Conservation (phyloP, 2,329 filamentous ascomycete genomes). For the Talaromyces sp. region DNA sequence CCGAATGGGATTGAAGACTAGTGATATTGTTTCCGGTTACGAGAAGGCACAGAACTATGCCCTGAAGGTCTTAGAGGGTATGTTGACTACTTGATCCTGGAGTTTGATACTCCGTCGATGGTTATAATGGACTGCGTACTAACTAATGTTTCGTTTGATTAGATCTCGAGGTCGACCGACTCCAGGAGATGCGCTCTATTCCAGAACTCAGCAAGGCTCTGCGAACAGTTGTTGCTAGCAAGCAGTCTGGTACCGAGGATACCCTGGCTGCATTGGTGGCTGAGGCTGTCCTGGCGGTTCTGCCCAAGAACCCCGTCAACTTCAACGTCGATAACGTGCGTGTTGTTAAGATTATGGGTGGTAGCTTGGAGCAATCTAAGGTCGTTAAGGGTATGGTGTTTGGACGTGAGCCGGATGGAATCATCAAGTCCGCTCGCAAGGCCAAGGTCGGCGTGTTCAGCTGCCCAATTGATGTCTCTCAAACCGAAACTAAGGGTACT, state of each 20-base stretch:
- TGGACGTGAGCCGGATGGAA: constrained; percentile 88
- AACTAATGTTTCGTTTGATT: constrained; percentile 14
- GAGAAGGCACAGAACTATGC: constrained; percentile 92
- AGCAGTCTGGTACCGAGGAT: constrained; percentile 93
- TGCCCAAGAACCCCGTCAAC: constrained; percentile 92
- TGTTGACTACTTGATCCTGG: constrained; percentile 22
- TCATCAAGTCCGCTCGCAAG: constrained; percentile 84
- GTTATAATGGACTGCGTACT: constrained; percentile 3
- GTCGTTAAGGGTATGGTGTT: constrained; percentile 99
- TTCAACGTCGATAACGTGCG: constrained; percentile 99
- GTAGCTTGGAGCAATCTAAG: constrained; percentile 87
- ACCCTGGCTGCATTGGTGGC: constrained; percentile 84
- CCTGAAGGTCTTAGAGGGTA: constrained; percentile 77
- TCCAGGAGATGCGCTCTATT: constrained; percentile 78
- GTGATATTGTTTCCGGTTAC: constrained; percentile 93
- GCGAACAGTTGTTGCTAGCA: constrained; percentile 91
- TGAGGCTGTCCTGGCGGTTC: constrained; percentile 78
- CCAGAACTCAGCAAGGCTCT: constrained; percentile 92
- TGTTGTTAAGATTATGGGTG: constrained; percentile 99
- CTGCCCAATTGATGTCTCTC: constrained; percentile 90
- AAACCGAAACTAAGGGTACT: constrained; percentile 98
- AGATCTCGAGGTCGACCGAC: constrained; percentile 87
- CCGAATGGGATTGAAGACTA: constrained; percentile 97
- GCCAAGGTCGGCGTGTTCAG: constrained; percentile 97
- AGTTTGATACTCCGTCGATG: neutral